Percentiles rank a stretch among this genome's conserved stretches.
These are phyloP conservation scores for Hypomontagnella submonticulosa DNA, from an alignment of 495 filamentous ascomycete species.

Conservation along the genomic window DNA sequence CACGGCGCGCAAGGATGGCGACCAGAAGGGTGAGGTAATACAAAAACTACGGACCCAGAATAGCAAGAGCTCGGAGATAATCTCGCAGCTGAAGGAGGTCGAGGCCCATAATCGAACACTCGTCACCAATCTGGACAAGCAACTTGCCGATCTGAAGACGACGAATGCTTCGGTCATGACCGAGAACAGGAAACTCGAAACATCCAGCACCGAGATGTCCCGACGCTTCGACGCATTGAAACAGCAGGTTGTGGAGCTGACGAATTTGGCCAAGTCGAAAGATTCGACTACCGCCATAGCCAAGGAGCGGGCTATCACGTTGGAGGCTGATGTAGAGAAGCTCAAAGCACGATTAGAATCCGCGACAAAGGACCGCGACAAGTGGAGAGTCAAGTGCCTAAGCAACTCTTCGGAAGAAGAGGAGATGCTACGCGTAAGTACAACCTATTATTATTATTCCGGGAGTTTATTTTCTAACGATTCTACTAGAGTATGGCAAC, in stretches of 20 bases:
- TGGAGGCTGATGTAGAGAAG: constrained; percentile 78
- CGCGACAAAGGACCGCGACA: constrained; percentile 79
- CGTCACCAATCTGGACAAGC: constrained; percentile 88
- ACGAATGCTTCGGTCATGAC: constrained; percentile 70
- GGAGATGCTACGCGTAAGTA: constrained; percentile 82
- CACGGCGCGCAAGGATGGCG: constrained; percentile 90
- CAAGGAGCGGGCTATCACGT: constrained; percentile 67
- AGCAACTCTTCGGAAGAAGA: constrained; percentile 84
- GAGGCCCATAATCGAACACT: constrained; percentile 71
- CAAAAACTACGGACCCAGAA: constrained; percentile 82
- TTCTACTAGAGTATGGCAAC: constrained; percentile 77
- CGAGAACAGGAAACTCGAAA: constrained; percentile 78
- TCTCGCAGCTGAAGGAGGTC: constrained; percentile 89
- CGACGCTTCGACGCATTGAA: constrained; percentile 77
- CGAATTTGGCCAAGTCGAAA: constrained; percentile 75
- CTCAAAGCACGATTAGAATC: constrained; percentile 77
- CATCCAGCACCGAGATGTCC: constrained; percentile 71
- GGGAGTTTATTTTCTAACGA: constrained; percentile 29
- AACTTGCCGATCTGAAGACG: constrained; percentile 81
- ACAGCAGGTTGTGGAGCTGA: constrained; percentile 79
- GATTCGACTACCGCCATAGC: constrained; percentile 70
- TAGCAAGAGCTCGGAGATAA: constrained; percentile 90
- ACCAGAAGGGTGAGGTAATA: constrained; percentile 80
- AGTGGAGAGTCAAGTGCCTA: constrained; percentile 81
- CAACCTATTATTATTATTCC: neutral